phyloP scores from a whole-genome alignment of 2,329 filamentous ascomycete genomes.

The Verticillium isaacii region DNA sequence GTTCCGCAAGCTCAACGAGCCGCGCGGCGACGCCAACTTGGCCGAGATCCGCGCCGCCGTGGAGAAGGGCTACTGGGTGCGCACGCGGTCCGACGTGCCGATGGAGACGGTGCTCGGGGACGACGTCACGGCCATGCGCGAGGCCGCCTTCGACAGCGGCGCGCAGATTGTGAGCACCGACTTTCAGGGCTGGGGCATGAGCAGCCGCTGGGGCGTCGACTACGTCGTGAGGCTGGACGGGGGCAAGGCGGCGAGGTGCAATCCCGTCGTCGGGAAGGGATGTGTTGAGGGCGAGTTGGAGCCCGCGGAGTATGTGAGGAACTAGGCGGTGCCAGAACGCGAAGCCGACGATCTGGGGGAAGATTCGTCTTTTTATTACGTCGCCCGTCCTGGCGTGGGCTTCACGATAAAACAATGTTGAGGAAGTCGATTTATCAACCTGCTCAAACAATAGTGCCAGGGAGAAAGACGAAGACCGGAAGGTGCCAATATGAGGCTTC shows the following conservation, averaged over 20 bases:
- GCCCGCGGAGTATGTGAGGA: constrained; percentile 13
- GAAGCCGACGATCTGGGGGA: no score
- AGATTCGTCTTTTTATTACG: not conserved
- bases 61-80: constrained; percentile 41
- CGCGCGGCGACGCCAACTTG: constrained; percentile 23
- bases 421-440: no score
- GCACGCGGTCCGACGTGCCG: constrained; percentile 41
- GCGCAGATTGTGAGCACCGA: constrained; percentile 46
- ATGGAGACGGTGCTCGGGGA: constrained; percentile 34
- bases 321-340: constrained; percentile 2
- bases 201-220: constrained; percentile 39
- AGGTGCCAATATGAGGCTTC: no score
- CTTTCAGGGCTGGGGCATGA: constrained; percentile 41
- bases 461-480: no score
- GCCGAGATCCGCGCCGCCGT: constrained; percentile 38
- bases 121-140: constrained; percentile 33
- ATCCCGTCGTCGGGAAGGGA: constrained; percentile 19
- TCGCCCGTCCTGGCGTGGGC: not conserved
- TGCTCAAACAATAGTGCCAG: no score
- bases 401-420: no score
- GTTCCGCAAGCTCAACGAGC: constrained; percentile 43
- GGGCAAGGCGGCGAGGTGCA: constrained; percentile 21
- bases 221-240: constrained; percentile 29
- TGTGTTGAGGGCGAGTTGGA: constrained; percentile 16
- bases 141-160: constrained; percentile 36